Conservation (phyloP, 306 rosid genomes). For the Medicago ruthenica region DNA sequence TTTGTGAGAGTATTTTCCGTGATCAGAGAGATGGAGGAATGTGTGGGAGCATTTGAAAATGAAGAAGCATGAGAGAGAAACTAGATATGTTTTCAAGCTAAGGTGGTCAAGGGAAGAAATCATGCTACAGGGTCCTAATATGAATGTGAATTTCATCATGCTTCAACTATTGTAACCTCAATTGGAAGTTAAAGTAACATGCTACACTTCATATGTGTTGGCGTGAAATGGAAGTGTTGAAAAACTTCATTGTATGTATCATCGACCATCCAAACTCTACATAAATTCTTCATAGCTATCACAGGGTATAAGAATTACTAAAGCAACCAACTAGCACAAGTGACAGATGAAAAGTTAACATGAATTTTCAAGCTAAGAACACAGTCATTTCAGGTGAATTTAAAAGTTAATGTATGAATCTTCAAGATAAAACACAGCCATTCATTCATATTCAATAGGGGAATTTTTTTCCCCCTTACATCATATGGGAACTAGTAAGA, state of each 20-base stretch:
- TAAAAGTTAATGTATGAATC: not conserved
- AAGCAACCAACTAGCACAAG: not conserved
- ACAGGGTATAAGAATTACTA: not conserved
- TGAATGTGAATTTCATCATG: not conserved
- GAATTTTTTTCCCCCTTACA: not conserved
- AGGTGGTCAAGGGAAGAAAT: not conserved
- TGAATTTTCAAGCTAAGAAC: constrained; percentile 25
- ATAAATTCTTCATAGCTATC: not conserved
- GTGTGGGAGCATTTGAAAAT: not conserved
- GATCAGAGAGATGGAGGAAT: too few species aligned
- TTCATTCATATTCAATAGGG: constrained; percentile 1
- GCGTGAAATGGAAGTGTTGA: not conserved
- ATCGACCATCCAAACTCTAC: not conserved
- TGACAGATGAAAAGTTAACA: not conserved
- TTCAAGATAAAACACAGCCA: not conserved
- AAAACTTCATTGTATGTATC: not conserved
- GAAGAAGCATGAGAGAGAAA: not conserved
- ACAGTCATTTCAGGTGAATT: not conserved
- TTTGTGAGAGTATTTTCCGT: not conserved
- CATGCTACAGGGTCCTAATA: not conserved
- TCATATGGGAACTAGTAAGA: not conserved
- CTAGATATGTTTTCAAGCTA: not conserved
- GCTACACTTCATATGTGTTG: not conserved
- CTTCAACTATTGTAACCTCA: not conserved
- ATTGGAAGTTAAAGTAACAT: not conserved